Percentiles rank a stretch among this genome's conserved stretches.
These are phyloP conservation scores for Mariannaea sp. DNA, from an alignment of 2,329 filamentous ascomycete species.

Conservation along the genomic window DNA sequence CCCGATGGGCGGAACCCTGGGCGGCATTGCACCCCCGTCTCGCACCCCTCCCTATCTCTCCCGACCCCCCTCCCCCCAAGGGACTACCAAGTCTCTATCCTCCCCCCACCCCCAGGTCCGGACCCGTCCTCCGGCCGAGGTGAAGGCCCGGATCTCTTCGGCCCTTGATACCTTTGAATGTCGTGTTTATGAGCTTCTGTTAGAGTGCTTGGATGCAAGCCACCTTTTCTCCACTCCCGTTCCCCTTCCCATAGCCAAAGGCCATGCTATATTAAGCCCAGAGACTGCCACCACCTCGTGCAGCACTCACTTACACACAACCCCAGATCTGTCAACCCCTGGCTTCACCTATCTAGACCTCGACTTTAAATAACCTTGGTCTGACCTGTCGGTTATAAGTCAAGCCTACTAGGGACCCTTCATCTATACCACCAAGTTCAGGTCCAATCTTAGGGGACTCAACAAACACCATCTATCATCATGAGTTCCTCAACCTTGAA, in stretches of 20 bases:
- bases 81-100: slow-evolving; percentile 23
- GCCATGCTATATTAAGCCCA: slow-evolving; percentile 34
- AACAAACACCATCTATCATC: slow-evolving; percentile 33
- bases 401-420: slow-evolving; percentile 6
- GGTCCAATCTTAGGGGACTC: not conserved
- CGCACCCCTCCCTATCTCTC: slow-evolving; percentile 21
- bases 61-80: slow-evolving; percentile 9
- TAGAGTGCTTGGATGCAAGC: slow-evolving; percentile 26
- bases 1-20: slow-evolving; percentile 27
- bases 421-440: not conserved
- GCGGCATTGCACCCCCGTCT: slow-evolving; percentile 31
- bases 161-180: slow-evolving; percentile 23
- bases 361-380: slow-evolving; percentile 18
- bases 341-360: slow-evolving; percentile 11
- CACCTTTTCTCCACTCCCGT: slow-evolving; percentile 17
- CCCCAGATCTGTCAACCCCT: slow-evolving; percentile 13
- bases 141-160: slow-evolving; percentile 36
- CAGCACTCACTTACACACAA: slow-evolving; percentile 28
- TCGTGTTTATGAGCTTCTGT: slow-evolving; percentile 25
- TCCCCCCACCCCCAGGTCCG: slow-evolving; percentile 31
- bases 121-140: slow-evolving; percentile 32
- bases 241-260: slow-evolving; percentile 5
- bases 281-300: slow-evolving; percentile 21
- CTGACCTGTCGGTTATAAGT: slow-evolving; percentile 17
- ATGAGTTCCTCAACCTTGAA: slow-evolving; percentile 55